phyloP scores from a whole-genome alignment of 306 rosid species.

The Neltuma alba region DNA sequence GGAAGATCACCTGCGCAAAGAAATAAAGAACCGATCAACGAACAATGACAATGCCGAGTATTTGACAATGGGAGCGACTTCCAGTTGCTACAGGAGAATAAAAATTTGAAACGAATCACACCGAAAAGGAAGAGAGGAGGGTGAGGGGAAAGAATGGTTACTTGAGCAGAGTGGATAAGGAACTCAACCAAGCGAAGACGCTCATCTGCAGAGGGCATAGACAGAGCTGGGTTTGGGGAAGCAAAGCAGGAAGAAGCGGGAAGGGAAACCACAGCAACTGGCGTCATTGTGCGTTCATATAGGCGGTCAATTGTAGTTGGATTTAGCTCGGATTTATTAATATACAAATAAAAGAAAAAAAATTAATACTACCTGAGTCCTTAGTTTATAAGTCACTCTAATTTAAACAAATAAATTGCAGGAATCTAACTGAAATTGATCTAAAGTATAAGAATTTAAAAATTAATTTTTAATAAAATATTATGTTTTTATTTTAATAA shows the following conservation, averaged over 20 bases:
- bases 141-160: constrained; percentile 4
- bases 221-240: constrained; percentile 28
- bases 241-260: neutral
- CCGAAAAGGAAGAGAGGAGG: neutral
- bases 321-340: no score
- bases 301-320: no score
- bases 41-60: constrained; percentile 76
- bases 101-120: neutral
- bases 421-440: no score
- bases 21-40: constrained; percentile 64
- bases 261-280: neutral
- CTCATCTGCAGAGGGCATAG: constrained; percentile 31
- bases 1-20: constrained; percentile 47
- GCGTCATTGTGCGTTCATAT: no score
- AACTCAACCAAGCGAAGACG: constrained; percentile 53
- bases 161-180: constrained; percentile 70
- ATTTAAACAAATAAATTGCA: no score
- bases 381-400: no score
- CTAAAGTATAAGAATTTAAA: no score
- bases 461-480: no score
- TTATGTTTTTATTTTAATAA: no score
- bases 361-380: no score
- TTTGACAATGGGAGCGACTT: constrained; percentile 61
- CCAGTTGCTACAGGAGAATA: constrained; percentile 46
- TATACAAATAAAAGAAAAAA: no score